These are phyloP conservation scores for Leishmania mexicana DNA, from an alignment of 208 protist species.

Conservation along the genomic window DNA sequence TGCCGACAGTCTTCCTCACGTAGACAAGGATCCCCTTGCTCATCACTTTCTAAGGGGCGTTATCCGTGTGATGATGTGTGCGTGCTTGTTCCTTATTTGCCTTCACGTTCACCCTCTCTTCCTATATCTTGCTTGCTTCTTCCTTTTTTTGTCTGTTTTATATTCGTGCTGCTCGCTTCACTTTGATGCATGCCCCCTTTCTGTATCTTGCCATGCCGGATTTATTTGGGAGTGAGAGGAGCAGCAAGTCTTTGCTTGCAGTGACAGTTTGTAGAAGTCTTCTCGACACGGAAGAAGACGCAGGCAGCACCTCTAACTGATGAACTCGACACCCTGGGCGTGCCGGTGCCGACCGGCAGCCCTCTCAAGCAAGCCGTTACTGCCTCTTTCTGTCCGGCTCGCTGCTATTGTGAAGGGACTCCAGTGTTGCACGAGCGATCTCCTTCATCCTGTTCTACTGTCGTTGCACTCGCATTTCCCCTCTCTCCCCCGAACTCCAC, in stretches of 20 bases:
- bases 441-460: neutral
- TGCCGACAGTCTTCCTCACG: neutral
- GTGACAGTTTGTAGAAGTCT: too few relatives aligned
- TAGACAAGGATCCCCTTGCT: neutral
- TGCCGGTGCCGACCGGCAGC: neutral
- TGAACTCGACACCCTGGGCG: neutral
- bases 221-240: neutral
- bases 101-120: neutral
- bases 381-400: neutral
- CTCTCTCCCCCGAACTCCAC: neutral
- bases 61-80: neutral
- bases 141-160: neutral
- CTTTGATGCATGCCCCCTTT: neutral
- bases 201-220: neutral
- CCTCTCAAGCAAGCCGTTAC: neutral
- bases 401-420: too few relatives aligned
- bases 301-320: neutral
- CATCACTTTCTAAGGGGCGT: neutral
- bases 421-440: neutral
- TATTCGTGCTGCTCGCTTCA: neutral
- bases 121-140: constrained; percentile 7
- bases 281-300: neutral
- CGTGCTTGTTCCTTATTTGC: neutral
- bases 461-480: neutral
- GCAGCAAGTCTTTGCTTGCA: neutral